Percentiles rank a stretch among this genome's conserved stretches.
phyloP scores from a whole-genome alignment of 202 grass and related monocot genomes.

The Musa balbisiana region DNA sequence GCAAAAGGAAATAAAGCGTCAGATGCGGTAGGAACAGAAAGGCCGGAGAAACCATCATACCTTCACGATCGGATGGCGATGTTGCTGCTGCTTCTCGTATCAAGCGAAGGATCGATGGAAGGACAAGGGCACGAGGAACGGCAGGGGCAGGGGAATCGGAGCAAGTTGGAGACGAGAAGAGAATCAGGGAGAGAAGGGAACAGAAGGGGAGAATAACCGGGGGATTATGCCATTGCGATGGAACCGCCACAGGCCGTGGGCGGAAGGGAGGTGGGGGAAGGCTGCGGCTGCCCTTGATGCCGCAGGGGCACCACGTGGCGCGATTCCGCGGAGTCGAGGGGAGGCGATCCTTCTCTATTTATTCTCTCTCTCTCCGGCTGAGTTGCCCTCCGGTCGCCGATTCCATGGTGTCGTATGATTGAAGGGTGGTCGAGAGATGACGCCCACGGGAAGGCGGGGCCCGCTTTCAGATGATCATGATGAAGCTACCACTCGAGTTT shows the following conservation, averaged over 20 bases:
- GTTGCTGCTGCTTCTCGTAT: not conserved
- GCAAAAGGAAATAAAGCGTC: not conserved
- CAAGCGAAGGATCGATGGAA: not conserved
- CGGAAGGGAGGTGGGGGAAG: not conserved
- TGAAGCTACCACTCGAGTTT: not conserved
- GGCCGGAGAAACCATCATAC: not conserved
- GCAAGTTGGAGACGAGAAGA: not conserved
- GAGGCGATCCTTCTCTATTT: not conserved
- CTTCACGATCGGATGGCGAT: not conserved
- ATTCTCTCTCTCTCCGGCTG: not conserved
- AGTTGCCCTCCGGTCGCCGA: not conserved
- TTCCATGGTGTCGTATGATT: not conserved
- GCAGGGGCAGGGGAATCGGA: not conserved
- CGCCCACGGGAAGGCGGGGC: not conserved
- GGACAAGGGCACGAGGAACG: not conserved
- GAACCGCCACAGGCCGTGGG: slow-evolving; percentile 13
- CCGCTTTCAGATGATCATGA: not conserved
- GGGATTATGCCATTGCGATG: slow-evolving; percentile 23
- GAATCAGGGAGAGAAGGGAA: not conserved
- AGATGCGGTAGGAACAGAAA: too few relatives aligned
- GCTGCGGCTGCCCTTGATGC: slow-evolving; percentile 15
- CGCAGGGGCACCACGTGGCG: slow-evolving; percentile 24
- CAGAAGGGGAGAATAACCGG: not conserved
- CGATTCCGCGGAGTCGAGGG: not conserved
- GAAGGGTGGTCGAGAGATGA: not conserved